A percentile compares a stretch with the other conserved stretches of the same genome.
Conservation (phyloP, 768 basidiomycete species). For the Lactarius psammicola region DNA sequence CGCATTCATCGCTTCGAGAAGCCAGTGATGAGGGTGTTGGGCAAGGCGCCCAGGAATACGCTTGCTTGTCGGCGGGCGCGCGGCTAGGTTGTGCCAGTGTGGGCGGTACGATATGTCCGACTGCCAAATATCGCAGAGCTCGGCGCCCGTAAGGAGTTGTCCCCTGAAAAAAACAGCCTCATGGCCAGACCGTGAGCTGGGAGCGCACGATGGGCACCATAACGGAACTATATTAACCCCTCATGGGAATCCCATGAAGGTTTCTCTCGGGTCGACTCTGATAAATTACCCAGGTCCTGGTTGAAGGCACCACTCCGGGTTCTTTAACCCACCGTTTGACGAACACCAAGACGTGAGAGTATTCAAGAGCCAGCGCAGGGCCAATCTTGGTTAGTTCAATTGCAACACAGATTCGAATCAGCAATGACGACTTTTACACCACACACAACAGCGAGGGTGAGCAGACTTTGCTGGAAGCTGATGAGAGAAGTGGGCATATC, state of each 20-base stretch:
- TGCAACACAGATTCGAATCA: background rate
- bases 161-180: slow-evolving; percentile 7
- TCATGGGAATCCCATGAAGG: background rate
- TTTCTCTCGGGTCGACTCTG: background rate
- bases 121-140: slow-evolving; percentile 3
- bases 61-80: background rate
- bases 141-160: background rate
- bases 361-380: background rate
- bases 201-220: background rate
- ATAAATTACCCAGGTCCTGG: background rate
- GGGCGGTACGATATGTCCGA: background rate
- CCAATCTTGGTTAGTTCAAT: background rate
- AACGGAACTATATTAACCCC: background rate
- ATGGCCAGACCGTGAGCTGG: background rate
- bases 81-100: background rate
- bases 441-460: background rate
- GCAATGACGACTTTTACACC: background rate
- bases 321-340: background rate
- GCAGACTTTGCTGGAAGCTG: background rate
- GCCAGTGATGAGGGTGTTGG: background rate
- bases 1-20: slow-evolving; percentile 1
- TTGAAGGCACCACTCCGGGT: background rate
- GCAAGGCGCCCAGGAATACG: background rate
- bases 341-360: background rate
- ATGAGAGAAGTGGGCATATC: background rate